Base-by-base conservation (phyloP, 495 filamentous ascomycete species). In the Xanthoparmelia taractica region DNA sequence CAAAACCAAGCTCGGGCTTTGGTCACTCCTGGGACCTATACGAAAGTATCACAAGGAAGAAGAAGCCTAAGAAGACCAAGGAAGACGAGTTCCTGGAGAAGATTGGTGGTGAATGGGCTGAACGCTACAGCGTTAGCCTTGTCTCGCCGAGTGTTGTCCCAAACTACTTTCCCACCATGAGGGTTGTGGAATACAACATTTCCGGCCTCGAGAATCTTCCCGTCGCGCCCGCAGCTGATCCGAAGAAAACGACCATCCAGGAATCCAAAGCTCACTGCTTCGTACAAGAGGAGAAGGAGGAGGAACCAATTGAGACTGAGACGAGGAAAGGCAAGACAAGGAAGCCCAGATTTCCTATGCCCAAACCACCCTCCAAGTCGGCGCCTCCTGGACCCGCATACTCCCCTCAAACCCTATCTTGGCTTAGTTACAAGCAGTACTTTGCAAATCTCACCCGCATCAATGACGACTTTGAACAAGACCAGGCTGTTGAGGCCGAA, bases 171-270 rank as follows among this genome's bases (percentile, higher is more conserved):
- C 94, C 94, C 2, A 90, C 88, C 5, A 71, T 97, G 40, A 81
- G 94, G 5, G 82, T 97, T 29, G 77, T 92, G 59, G 91, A 97
- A 70, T 99, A 99, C 79, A 97, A 99, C 68, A 89, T 89, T 61
- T 89, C 89, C 0, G 91, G 90, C 1, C 69, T 96, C 8, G 86
- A 90, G 57, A 66, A 82, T 36, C 13, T 63, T 18, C 15, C 27
- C 4, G 15, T 59, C 8, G 20, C 63, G 23, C 17, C 11, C 13
- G 18, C 15, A 56, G 6, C 29, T 29, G 18, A 25, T n/a, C 36
- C 20, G 0, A 38, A 58, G 33, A 15, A 29, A 13, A 33, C 20
- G 27, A 58, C 23, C 2, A 8, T 29, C 25, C 56, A 64, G 45
- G 64, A 65, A 33, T 50, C 58, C 2, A 25, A 34, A 31, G 20